These are phyloP conservation scores for Penicillium occitanis DNA, from an alignment of 2,329 filamentous ascomycete genomes.

Conservation along the genomic window DNA sequence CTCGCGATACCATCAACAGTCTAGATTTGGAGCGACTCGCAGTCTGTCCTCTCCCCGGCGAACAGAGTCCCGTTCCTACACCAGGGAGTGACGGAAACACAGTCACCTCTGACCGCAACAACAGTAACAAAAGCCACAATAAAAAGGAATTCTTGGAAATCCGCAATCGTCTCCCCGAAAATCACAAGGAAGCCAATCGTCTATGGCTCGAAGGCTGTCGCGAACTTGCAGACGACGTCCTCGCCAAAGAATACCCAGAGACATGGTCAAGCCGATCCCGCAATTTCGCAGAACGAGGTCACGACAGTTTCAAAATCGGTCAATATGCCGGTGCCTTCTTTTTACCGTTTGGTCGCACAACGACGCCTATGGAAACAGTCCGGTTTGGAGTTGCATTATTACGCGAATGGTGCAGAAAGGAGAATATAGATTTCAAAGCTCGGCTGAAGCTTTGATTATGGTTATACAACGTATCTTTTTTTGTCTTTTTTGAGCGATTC, in stretches of 20 bases:
- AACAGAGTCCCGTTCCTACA: constrained; percentile 42
- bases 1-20: constrained; percentile 47
- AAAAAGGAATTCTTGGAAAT: constrained; percentile 43
- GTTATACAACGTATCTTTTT: constrained; percentile 14
- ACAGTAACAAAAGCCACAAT: constrained; percentile 37
- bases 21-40: constrained; percentile 48
- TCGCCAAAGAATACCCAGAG: constrained; percentile 43
- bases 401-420: constrained; percentile 48
- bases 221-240: constrained; percentile 41
- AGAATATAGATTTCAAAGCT: constrained; percentile 47
- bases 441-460: constrained; percentile 39
- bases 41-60: constrained; percentile 39
- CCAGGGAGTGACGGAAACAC: constrained; percentile 46
- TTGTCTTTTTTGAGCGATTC: constrained; percentile 26
- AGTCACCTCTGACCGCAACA: constrained; percentile 32
- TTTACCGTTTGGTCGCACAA: constrained; percentile 46
- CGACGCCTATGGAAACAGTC: constrained; percentile 46
- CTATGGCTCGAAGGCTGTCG: constrained; percentile 47
- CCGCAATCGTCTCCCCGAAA: constrained; percentile 42
- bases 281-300: constrained; percentile 39
- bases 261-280: constrained; percentile 46
- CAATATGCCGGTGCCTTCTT: constrained; percentile 42
- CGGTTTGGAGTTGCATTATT: constrained; percentile 47
- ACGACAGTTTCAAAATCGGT: constrained; percentile 34
- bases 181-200: constrained; percentile 42